Evolutionary conservation across 306 rosid genomes (phyloP).

Genomic region (Cucurbita pepo): DNA sequence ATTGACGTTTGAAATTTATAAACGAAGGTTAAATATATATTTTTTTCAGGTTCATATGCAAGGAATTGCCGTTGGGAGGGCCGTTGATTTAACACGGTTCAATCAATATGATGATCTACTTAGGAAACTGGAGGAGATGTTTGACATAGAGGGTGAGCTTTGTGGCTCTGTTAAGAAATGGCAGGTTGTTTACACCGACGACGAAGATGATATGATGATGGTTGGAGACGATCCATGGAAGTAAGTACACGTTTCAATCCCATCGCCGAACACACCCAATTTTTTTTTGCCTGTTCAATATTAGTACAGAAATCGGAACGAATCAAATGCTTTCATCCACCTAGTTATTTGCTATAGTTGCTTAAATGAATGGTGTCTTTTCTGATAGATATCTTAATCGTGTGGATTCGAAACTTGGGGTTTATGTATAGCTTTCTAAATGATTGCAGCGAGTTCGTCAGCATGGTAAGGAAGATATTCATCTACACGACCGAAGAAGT

Average conservation of each 20-base stretch:
- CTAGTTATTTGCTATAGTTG: neutral
- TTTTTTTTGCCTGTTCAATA: neutral
- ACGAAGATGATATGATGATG: slow-evolving; percentile 98
- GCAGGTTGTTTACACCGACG: slow-evolving; percentile 90
- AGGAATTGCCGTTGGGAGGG: slow-evolving; percentile 98
- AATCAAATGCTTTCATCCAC: neutral
- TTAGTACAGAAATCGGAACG: neutral
- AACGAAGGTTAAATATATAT: neutral
- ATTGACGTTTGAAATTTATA: neutral
- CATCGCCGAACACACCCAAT: neutral
- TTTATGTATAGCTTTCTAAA: neutral
- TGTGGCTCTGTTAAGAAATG: slow-evolving; percentile 59
- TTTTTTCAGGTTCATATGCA: slow-evolving; percentile 83
- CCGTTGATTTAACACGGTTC: slow-evolving; percentile 77
- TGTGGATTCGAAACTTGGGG: neutral
- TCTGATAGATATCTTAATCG: neutral
- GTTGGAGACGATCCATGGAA: slow-evolving; percentile 97
- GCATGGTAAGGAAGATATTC: slow-evolving; percentile 80
- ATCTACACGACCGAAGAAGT: slow-evolving; percentile 84
- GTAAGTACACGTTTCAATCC: slow-evolving; percentile 31
- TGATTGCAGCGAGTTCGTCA: slow-evolving; percentile 78
- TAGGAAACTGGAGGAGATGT: slow-evolving; percentile 77
- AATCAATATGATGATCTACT: slow-evolving; percentile 67
- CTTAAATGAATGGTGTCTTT: neutral
- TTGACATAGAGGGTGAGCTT: slow-evolving; percentile 77